A percentile compares a stretch with the other conserved stretches of the same genome.
Conservation (phyloP, 805 yeast genomes). For the Komagataella phaffii region DNA sequence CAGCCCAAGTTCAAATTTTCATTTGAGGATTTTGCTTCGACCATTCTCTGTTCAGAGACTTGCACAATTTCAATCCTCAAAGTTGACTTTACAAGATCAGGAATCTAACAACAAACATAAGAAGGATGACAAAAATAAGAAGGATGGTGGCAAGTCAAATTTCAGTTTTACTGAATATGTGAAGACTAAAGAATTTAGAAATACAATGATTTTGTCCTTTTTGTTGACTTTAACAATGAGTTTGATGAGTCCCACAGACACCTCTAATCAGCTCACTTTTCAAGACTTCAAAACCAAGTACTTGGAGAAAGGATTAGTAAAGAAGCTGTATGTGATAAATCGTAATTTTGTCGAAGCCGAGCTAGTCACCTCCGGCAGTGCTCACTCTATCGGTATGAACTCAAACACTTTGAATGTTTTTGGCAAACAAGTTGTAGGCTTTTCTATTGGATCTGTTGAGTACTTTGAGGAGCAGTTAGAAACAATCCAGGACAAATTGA, state of each 20-base stretch:
- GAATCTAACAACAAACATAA: not conserved
- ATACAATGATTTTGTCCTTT: conserved; percentile 1
- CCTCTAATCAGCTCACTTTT: conserved; percentile 15
- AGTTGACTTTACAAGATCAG: not conserved
- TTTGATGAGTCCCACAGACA: conserved; percentile 1
- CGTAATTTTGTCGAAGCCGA: conserved; percentile 61
- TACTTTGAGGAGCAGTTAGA: conserved; percentile 75
- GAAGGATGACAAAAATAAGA: conserved; percentile 2
- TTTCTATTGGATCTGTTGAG: conserved; percentile 83
- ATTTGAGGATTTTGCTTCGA: not conserved
- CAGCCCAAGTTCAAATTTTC: not conserved
- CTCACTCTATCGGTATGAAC: conserved; percentile 26
- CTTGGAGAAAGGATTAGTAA: conserved; percentile 67
- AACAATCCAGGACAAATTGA: conserved; percentile 53
- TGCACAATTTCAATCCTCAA: not conserved
- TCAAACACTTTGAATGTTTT: conserved; percentile 16
- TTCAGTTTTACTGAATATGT: not conserved
- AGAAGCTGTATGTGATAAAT: conserved; percentile 61
- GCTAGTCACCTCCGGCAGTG: conserved; percentile 26
- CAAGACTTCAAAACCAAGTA: conserved; percentile 80
- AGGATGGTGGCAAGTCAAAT: not conserved
- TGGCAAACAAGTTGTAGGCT: conserved; percentile 38
- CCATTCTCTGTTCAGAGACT: not conserved
- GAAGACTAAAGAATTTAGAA: conserved; percentile 1
- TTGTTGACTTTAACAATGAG: not conserved